phyloP scores from a whole-genome alignment of 495 filamentous ascomycete genomes.

The Penicillium robsamsonii region DNA sequence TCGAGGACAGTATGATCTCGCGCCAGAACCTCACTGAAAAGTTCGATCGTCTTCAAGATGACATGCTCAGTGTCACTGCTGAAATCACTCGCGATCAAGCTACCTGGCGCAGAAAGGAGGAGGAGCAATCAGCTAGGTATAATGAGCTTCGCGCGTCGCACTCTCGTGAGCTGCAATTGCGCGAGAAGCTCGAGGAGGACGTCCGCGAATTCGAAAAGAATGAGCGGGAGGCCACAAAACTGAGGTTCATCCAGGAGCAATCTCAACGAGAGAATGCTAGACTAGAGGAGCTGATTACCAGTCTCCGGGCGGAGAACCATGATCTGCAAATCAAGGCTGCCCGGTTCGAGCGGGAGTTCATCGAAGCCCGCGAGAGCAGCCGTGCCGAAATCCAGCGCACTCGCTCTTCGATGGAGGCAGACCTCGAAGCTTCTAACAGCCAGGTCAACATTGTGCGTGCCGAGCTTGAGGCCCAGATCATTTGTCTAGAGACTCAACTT shows the following conservation, averaged over 20 bases:
- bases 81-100: slow-evolving; percentile 79
- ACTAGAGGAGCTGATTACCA: slow-evolving; percentile 62
- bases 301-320: slow-evolving; percentile 66
- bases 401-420: slow-evolving; percentile 71
- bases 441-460: slow-evolving; percentile 77
- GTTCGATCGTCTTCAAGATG: slow-evolving; percentile 76
- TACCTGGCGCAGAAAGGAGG: slow-evolving; percentile 68
- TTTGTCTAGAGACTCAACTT: slow-evolving; percentile 64
- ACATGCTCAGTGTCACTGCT: slow-evolving; percentile 73
- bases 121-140: slow-evolving; percentile 68
- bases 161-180: slow-evolving; percentile 70
- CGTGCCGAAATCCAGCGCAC: slow-evolving; percentile 75
- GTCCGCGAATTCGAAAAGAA: slow-evolving; percentile 71
- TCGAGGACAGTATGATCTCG: slow-evolving; percentile 78
- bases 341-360: slow-evolving; percentile 76
- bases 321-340: slow-evolving; percentile 59
- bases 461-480: slow-evolving; percentile 71
- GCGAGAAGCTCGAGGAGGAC: slow-evolving; percentile 77
- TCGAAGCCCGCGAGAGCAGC: slow-evolving; percentile 74
- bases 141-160: slow-evolving; percentile 77
- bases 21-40: slow-evolving; percentile 76
- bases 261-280: slow-evolving; percentile 54
- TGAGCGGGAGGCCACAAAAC: slow-evolving; percentile 64
- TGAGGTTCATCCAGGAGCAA: slow-evolving; percentile 55
- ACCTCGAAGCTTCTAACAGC: slow-evolving; percentile 76